Evolutionary conservation across 495 filamentous ascomycete genomes (phyloP), one percentile per base, ranked within the genome.

Genomic region (Cetradonia linearis): DNA sequence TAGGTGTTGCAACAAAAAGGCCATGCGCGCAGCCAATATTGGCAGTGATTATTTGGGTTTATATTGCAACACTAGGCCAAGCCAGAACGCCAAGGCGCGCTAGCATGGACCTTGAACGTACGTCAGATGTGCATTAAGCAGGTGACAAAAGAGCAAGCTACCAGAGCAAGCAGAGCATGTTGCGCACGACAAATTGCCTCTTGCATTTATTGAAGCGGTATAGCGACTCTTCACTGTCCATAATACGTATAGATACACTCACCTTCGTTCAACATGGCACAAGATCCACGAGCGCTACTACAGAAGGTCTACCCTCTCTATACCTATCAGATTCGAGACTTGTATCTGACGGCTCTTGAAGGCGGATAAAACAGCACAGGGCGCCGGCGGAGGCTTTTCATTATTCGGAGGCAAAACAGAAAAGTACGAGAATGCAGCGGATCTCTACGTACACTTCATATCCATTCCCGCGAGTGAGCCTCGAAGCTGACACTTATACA

Each of bases 381-480:
- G 83, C 63, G 88, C 88, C 14, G 75, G 77, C n/a, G 74, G 84
- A 4, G 89, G 91, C 50, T 85, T 83, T 65, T 83, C 78, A 63
- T 84, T 91, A 71, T 93, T 95, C 64, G 83, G 87, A 47, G 85
- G 86, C 36, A 78, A 82, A 58, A 77, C 84, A 67, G 90, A 95
- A 63, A 95, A 96, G 70, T 89, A 84, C 63, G 86, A 91, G 72
- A 81, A 80, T 74, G 90, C 89, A 11, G 86, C 87, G 56, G 86
- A 93, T 64, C 75, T 91, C 52, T 95, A 87, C 67, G 79, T 80
- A 48, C 82, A 90, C 65, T 89, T 89, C 37, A 49, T 2, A 5
- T 10, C 0, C 2, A 2, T 23, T 46, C 46, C 16, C 37, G 38
- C 30, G 7, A 9, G 13, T 14, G 0, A 8, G 7, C 13, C 20